Evolutionary conservation across 495 filamentous ascomycete genomes (phyloP).

Genomic region (Podospora pseudopauciseta): DNA sequence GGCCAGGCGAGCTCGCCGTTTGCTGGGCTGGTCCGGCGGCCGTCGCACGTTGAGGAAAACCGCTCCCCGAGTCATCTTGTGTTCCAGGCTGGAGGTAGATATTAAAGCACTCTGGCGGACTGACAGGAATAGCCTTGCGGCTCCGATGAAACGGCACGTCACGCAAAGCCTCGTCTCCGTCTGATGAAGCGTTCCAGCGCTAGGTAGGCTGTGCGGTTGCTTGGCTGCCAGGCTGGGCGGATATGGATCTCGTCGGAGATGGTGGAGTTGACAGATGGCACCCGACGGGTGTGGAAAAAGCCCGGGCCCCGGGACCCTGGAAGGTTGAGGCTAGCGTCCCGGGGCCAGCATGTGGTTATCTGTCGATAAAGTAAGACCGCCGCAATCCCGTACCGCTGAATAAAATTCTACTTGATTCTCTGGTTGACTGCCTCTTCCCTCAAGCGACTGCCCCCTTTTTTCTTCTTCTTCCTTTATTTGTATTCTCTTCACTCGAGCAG

Average conservation of each 20-base stretch:
- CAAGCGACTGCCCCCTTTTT: neutral
- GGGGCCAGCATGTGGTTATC: constrained; percentile 9
- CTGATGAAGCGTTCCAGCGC: constrained; percentile 8
- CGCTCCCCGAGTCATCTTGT: neutral
- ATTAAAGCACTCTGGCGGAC: neutral
- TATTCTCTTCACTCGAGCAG: neutral
- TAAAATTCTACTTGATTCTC: constrained; percentile 16
- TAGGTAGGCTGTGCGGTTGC: neutral
- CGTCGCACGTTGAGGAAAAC: neutral
- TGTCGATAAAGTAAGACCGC: constrained; percentile 15
- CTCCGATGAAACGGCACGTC: neutral
- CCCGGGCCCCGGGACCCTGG: constrained; percentile 2
- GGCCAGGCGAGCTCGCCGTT: neutral
- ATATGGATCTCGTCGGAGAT: neutral
- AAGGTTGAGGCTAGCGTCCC: neutral
- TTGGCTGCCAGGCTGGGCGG: neutral
- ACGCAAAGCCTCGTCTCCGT: neutral
- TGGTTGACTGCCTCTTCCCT: neutral
- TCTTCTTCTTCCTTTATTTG: neutral
- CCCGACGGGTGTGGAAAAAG: neutral
- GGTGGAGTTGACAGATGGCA: constrained; percentile 9
- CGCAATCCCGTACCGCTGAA: neutral
- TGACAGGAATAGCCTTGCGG: neutral
- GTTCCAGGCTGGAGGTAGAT: neutral
- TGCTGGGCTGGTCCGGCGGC: neutral